Percentiles rank a stretch among this genome's conserved stretches.
Evolutionary conservation across 306 rosid genomes (phyloP).

Genomic region (Castanea crenata): DNA sequence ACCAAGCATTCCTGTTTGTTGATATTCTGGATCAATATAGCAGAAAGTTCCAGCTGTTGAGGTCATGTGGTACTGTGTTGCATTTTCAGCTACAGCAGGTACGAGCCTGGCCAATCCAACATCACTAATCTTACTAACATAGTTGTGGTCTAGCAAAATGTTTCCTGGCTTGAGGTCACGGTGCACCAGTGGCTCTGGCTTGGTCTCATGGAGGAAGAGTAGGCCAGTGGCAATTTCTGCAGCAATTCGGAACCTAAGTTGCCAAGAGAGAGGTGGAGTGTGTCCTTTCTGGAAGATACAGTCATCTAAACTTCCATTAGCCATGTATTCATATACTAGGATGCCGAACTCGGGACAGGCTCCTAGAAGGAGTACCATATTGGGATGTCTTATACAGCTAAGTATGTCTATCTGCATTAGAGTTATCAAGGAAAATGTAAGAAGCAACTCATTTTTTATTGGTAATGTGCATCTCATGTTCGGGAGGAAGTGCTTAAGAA

Average conservation of each 20-base stretch:
- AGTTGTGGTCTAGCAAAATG: constrained; percentile 74
- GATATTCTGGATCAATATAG: constrained; percentile 98
- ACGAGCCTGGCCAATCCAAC: constrained; percentile 90
- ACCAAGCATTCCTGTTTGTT: constrained; percentile 90
- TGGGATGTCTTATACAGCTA: constrained; percentile 91
- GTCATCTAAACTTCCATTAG: constrained; percentile 88
- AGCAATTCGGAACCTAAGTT: constrained; percentile 68
- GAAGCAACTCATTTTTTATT: not conserved
- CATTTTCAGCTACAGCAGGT: constrained; percentile 80
- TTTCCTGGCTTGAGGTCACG: constrained; percentile 94
- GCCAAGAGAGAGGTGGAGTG: constrained; percentile 52
- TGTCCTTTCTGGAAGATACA: constrained; percentile 53
- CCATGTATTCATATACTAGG: constrained; percentile 85
- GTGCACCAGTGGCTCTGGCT: constrained; percentile 95
- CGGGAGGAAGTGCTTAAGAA: not conserved
- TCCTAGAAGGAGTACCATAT: constrained; percentile 95
- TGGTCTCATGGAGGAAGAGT: constrained; percentile 87
- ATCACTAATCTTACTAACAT: constrained; percentile 76
- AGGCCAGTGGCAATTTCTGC: constrained; percentile 83
- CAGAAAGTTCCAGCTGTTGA: constrained; percentile 94
- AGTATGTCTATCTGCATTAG: constrained; percentile 79
- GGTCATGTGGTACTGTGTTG: constrained; percentile 72
- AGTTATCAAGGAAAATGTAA: not conserved
- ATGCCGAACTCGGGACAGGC: constrained; percentile 91
- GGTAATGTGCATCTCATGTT: not conserved